Percentiles rank a stretch among this genome's conserved stretches.
Conservation (phyloP, 192 early-diverging fungal genomes). For the Gamsiella multidivaricata region DNA sequence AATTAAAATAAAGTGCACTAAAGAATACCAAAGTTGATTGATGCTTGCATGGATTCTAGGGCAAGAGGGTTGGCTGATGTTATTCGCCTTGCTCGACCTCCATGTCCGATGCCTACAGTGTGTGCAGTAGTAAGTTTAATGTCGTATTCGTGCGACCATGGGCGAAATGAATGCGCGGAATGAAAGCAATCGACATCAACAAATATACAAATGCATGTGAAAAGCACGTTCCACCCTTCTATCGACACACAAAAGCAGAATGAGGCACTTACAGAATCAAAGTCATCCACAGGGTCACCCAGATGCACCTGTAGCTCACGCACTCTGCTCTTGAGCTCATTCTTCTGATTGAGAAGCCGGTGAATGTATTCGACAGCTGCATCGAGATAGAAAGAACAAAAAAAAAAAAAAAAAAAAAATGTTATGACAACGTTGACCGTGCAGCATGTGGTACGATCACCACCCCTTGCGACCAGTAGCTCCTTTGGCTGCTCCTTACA, state of each 20-base stretch:
- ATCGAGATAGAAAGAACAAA: background rate
- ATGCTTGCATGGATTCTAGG: background rate
- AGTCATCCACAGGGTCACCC: conserved; percentile 59
- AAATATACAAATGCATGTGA: conserved; percentile 7
- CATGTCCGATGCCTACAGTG: conserved; percentile 33
- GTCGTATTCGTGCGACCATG: background rate
- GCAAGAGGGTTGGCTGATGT: background rate
- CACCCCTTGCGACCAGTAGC: too few relatives aligned
- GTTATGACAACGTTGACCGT: too few relatives aligned
- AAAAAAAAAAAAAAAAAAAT: background rate
- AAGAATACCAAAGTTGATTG: background rate
- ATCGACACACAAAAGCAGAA: background rate
- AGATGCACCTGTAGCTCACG: conserved; percentile 61
- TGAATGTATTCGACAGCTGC: conserved; percentile 82
- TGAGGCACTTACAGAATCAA: conserved; percentile 28
- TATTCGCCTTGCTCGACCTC: conserved; percentile 18
- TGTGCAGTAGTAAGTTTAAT: too few relatives aligned
- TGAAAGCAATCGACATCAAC: background rate
- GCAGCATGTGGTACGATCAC: too few relatives aligned
- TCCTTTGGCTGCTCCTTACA: too few relatives aligned
- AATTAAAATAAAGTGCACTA: background rate
- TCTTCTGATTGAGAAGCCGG: conserved; percentile 70
- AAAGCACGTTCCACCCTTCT: background rate
- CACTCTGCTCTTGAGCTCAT: conserved; percentile 64
- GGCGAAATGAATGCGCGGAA: background rate